Conservation (phyloP, 805 yeast species). For the Starmerella potacharoeniae region DNA sequence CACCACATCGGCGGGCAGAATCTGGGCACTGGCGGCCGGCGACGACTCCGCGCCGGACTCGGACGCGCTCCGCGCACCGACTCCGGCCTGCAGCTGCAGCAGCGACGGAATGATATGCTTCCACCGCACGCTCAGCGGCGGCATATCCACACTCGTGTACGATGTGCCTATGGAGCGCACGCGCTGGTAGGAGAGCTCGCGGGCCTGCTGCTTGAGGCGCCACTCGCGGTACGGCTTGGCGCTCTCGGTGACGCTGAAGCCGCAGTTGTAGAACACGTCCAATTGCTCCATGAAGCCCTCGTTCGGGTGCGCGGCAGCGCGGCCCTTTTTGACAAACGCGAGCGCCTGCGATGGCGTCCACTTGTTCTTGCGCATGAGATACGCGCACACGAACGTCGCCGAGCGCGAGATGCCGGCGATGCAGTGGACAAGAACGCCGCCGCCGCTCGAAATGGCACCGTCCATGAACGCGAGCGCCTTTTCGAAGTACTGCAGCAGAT, state of each 20-base stretch:
- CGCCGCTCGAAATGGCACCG: slow-evolving; percentile 32
- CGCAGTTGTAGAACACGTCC: slow-evolving; percentile 42
- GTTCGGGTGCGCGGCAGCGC: slow-evolving; percentile 57
- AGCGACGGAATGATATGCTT: slow-evolving; percentile 16
- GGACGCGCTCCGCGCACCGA: not conserved
- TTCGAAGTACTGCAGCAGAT: slow-evolving; percentile 53
- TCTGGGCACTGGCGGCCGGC: not conserved
- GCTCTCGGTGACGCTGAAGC: slow-evolving; percentile 26
- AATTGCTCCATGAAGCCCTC: slow-evolving; percentile 64
- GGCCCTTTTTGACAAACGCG: slow-evolving; percentile 61
- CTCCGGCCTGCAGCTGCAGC: not conserved
- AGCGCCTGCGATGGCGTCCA: slow-evolving; percentile 46
- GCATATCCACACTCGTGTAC: slow-evolving; percentile 32
- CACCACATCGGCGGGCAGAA: not conserved
- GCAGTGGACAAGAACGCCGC: slow-evolving; percentile 34
- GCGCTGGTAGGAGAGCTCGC: slow-evolving; percentile 3
- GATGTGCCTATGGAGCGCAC: slow-evolving; percentile 2
- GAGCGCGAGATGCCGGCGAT: slow-evolving; percentile 92
- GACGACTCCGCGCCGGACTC: not conserved
- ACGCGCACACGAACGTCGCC: slow-evolving; percentile 75
- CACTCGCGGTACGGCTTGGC: slow-evolving; percentile 33
- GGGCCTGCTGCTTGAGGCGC: slow-evolving; percentile 27
- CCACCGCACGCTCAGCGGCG: slow-evolving; percentile 20
- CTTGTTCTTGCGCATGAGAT: slow-evolving; percentile 69
- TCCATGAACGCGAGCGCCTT: slow-evolving; percentile 57